Conservation (phyloP, 192 early-diverging fungal genomes). For the Glomus cerebriforme region DNA sequence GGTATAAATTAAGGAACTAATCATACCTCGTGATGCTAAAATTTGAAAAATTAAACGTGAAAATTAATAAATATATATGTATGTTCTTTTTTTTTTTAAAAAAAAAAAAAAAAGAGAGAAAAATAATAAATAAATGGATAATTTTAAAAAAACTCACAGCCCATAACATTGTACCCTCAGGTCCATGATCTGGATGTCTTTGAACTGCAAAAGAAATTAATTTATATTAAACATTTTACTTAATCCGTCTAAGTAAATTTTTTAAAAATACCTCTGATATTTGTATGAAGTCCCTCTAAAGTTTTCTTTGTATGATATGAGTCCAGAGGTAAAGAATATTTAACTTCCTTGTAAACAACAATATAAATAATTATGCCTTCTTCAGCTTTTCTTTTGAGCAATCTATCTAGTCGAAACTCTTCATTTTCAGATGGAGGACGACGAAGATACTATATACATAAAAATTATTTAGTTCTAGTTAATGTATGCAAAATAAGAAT, state of each 20-base stretch:
- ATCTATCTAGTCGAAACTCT: slow-evolving; percentile 72
- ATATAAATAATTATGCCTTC: slow-evolving; percentile 85
- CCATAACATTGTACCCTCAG: slow-evolving; percentile 78
- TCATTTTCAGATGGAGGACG: slow-evolving; percentile 72
- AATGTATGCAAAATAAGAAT: neutral
- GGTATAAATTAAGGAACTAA: neutral
- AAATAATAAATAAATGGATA: neutral
- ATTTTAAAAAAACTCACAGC: slow-evolving; percentile 49
- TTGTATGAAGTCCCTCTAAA: slow-evolving; percentile 68
- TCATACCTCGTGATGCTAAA: slow-evolving; percentile 18
- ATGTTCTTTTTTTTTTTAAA: neutral
- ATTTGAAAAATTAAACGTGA: neutral
- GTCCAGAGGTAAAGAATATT: slow-evolving; percentile 67
- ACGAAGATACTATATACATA: slow-evolving; percentile 55
- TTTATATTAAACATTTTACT: neutral
- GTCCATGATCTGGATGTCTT: slow-evolving; percentile 77
- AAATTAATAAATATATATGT: neutral
- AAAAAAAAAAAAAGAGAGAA: neutral
- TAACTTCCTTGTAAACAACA: slow-evolving; percentile 82
- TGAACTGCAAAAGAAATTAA: slow-evolving; percentile 53
- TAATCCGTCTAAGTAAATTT: neutral
- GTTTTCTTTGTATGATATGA: slow-evolving; percentile 73
- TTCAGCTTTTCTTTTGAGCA: slow-evolving; percentile 77
- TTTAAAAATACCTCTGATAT: slow-evolving; percentile 60
- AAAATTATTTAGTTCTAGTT: neutral